phyloP scores from a whole-genome alignment of 75 land plant species.

The Cupressus sempervirens region DNA sequence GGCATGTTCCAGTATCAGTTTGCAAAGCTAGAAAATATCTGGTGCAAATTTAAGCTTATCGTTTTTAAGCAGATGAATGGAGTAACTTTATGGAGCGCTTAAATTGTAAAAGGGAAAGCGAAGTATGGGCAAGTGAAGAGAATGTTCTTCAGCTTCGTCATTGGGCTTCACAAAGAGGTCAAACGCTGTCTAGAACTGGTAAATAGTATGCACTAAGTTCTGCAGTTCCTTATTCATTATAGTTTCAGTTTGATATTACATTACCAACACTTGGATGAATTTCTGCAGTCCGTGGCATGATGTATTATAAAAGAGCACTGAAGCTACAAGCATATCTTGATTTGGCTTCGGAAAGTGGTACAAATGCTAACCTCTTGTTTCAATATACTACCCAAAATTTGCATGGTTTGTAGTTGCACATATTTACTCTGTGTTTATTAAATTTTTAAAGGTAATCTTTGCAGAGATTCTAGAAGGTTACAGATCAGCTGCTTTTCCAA shows the following conservation, averaged over 20 bases:
- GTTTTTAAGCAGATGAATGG: slow-evolving; percentile 78
- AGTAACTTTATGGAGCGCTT: slow-evolving; percentile 88
- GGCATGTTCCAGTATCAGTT: not conserved
- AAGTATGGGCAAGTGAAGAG: slow-evolving; percentile 60
- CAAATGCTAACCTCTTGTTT: not conserved
- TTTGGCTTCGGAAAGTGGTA: slow-evolving; percentile 82
- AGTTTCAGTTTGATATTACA: not conserved
- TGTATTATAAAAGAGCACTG: slow-evolving; percentile 90
- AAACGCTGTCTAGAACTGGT: slow-evolving; percentile 96
- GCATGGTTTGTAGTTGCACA: not conserved
- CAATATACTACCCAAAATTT: not conserved
- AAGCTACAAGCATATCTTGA: slow-evolving; percentile 96
- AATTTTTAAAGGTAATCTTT: not conserved
- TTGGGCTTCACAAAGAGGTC: slow-evolving; percentile 96
- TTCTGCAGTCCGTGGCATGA: slow-evolving; percentile 95
- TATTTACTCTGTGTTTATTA: not conserved
- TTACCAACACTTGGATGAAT: not conserved
- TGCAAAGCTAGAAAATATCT: not conserved
- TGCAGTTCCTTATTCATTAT: not conserved
- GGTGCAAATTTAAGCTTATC: not conserved
- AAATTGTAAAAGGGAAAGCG: slow-evolving; percentile 47
- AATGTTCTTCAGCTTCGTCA: slow-evolving; percentile 73
- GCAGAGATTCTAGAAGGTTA: slow-evolving; percentile 90
- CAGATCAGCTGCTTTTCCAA: slow-evolving; percentile 46
- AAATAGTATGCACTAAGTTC: not conserved